phyloP scores from a whole-genome alignment of 2,329 filamentous ascomycete species.

The Stemphylium lycopersici region DNA sequence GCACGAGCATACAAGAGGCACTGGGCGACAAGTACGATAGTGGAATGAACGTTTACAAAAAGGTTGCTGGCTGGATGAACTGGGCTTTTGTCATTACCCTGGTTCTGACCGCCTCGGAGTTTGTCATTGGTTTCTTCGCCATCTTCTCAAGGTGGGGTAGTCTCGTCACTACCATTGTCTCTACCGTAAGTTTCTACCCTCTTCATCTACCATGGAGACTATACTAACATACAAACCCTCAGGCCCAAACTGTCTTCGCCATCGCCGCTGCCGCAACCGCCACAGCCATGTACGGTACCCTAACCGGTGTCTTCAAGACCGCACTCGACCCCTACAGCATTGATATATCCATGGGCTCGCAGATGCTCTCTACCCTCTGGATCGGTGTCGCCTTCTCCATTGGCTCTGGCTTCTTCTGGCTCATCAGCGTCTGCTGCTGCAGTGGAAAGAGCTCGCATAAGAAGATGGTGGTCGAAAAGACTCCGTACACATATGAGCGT shows the following conservation, averaged over 20 bases:
- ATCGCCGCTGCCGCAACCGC: constrained; percentile 73
- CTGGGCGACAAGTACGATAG: constrained; percentile 71
- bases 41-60: constrained; percentile 74
- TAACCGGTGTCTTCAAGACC: constrained; percentile 71
- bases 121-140: constrained; percentile 80
- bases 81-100: constrained; percentile 79
- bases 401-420: constrained; percentile 84
- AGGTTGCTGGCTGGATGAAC: constrained; percentile 81
- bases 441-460: constrained; percentile 63
- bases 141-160: constrained; percentile 83
- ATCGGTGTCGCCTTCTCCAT: constrained; percentile 78
- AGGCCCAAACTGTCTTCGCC: constrained; percentile 62
- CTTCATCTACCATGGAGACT: constrained; percentile 45
- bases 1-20: constrained; percentile 55
- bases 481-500: constrained; percentile 66
- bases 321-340: constrained; percentile 75
- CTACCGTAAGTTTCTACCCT: constrained; percentile 60
- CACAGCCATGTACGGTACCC: constrained; percentile 73
- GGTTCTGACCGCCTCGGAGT: constrained; percentile 70
- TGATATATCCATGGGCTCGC: constrained; percentile 67
- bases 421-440: constrained; percentile 92
- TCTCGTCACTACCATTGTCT: constrained; percentile 80
- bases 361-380: constrained; percentile 77
- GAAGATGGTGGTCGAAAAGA: constrained; percentile 62
- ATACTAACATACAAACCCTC: constrained; percentile 14